Percentiles rank a stretch among this genome's conserved stretches.
Conservation (phyloP, 2,329 filamentous ascomycete genomes). For the Ophiostoma novo-ulmi region DNA sequence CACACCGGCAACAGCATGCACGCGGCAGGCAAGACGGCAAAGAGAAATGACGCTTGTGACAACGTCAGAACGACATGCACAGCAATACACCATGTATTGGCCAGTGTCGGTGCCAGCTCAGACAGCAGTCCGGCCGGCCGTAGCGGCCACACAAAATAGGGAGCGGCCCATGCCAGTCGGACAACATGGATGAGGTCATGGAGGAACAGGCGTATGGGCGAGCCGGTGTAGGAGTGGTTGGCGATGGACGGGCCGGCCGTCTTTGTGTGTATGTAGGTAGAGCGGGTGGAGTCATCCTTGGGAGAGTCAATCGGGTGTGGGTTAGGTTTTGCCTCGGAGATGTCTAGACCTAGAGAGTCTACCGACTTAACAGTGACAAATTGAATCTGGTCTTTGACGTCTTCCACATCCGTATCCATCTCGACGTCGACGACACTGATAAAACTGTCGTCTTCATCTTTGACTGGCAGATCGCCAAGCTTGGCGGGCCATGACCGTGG, state of each 20-base stretch:
- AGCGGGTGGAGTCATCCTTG: not conserved
- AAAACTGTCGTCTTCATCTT: not conserved
- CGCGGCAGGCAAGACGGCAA: constrained; percentile 52
- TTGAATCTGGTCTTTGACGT: not conserved
- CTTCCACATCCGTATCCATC: not conserved
- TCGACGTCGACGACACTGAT: not conserved
- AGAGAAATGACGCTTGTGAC: constrained; percentile 56
- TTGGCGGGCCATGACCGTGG: not conserved
- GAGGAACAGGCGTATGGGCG: constrained; percentile 46
- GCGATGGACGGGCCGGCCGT: not conserved
- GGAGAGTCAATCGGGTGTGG: not conserved
- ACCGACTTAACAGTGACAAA: not conserved
- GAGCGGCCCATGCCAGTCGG: constrained; percentile 51
- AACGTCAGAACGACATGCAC: constrained; percentile 56
- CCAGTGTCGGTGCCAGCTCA: constrained; percentile 56
- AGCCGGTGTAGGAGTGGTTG: constrained; percentile 48
- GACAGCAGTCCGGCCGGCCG: constrained; percentile 51
- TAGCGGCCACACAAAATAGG: constrained; percentile 57
- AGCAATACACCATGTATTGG: constrained; percentile 53
- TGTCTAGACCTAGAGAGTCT: not conserved
- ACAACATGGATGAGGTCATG: constrained; percentile 55
- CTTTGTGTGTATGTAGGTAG: not conserved
- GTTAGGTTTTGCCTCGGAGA: no score
- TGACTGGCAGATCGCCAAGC: not conserved
- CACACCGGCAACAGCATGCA: constrained; percentile 45